Evolutionary conservation across 2,329 filamentous ascomycete species (phyloP).

Genomic region (Xylogone sp.): DNA sequence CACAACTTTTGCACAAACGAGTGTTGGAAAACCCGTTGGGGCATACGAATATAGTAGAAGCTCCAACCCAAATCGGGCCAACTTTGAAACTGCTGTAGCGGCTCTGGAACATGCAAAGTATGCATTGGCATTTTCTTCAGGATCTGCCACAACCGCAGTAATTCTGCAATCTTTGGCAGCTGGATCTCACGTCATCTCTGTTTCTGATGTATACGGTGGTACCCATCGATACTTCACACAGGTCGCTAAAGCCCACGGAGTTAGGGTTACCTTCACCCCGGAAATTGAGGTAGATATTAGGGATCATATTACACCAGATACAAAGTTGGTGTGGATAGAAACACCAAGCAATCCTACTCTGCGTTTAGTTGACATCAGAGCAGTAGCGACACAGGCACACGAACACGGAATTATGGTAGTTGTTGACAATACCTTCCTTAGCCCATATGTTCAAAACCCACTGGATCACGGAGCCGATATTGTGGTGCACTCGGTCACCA

Average conservation of each 20-base stretch:
- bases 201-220: constrained; percentile 96
- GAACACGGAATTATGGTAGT: constrained; percentile 87
- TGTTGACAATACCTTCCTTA: constrained; percentile 99
- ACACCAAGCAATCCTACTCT: constrained; percentile 92
- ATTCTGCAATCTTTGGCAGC: constrained; percentile 90
- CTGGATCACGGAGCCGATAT: constrained; percentile 94
- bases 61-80: constrained; percentile 90
- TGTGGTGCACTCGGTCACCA: constrained; percentile 94
- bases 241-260: constrained; percentile 89
- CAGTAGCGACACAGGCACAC: constrained; percentile 79
- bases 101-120: constrained; percentile 90
- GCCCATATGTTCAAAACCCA: constrained; percentile 94
- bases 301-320: constrained; percentile 80
- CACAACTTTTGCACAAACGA: constrained; percentile 91
- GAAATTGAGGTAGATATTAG: constrained; percentile 86
- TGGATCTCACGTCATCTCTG: constrained; percentile 90
- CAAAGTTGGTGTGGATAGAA: constrained; percentile 97
- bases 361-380: constrained; percentile 85
- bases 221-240: constrained; percentile 99
- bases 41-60: constrained; percentile 91
- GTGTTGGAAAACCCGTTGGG: constrained; percentile 83
- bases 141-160: constrained; percentile 87
- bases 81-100: constrained; percentile 90
- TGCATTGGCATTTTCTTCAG: constrained; percentile 90
- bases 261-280: constrained; percentile 90